Evolutionary conservation across 2,329 filamentous ascomycete genomes (phyloP), one percentile per base, ranked within the genome.

Genomic region (Aschersonia sp.): DNA sequence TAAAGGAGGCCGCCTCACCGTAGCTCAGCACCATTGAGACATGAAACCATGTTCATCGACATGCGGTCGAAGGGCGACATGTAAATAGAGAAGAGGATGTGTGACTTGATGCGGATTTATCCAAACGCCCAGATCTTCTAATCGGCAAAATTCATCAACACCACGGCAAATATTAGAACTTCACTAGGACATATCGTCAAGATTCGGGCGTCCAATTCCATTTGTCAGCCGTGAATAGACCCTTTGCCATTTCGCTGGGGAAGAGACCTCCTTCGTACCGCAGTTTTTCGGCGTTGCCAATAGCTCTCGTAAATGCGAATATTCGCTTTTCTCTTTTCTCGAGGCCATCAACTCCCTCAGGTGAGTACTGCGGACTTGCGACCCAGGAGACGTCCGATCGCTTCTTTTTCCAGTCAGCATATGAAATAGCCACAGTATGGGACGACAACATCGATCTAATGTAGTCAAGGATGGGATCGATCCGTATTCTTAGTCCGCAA

Each of bases 401-500:
- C 40, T 65, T 58, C 44, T 56, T 66, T 53, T 65, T 69, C 76
- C 76, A 79, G 20, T 66, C 63, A 5, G 55, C 55, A n/a, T 66
- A 60, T 10, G 65, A 55, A 7, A 80, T 58, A 2, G 67, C 64
- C 5, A 77, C 57, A 31, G 65, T 64, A 35, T 61, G 66, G 0
- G 73, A 63, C 0, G 71, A 69, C 4, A 81, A 61, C 65, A 79
- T 73, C n/a, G 67, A 61, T 49, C 78, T 72, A 31, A 89, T 64
- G 47, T 80, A 75, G 48, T 84, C 80, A 12, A 88, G 61, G 3
- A 85, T 71, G 5, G 83, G 81, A 40, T 84, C 65, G 3, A 88
- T 62, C 20, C 79, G 72, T 3, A 77, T 78, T 43, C 83, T 70
- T 40, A 86, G 68, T 1, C 85, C 85, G 58, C 85, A 89, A 60